These are phyloP conservation scores for Acmispon strigosus DNA, from an alignment of 306 rosid genomes.

Conservation along the genomic window DNA sequence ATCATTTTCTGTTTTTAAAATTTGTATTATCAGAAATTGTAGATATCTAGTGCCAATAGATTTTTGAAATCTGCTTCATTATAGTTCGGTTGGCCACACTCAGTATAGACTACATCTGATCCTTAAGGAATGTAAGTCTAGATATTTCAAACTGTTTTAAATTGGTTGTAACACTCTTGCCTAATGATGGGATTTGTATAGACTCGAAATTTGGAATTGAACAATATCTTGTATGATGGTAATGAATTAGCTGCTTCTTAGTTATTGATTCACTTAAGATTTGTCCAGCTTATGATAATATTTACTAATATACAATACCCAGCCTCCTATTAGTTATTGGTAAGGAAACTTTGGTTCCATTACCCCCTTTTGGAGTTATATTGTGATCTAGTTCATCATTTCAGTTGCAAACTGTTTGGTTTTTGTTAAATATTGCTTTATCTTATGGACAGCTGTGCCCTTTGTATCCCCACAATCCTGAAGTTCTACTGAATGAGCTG, in stretches of 20 bases:
- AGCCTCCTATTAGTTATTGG: neutral
- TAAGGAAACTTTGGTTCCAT: neutral
- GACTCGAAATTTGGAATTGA: neutral
- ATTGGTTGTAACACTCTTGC: slow-evolving; percentile 2
- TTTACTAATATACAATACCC: neutral
- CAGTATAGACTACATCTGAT: neutral
- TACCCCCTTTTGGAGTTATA: neutral
- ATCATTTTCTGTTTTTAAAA: neutral
- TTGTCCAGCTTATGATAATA: neutral
- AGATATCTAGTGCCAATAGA: neutral
- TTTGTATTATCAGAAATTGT: neutral
- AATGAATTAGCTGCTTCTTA: neutral
- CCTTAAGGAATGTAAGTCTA: neutral
- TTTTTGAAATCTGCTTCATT: neutral
- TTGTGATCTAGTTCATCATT: slow-evolving; percentile 3
- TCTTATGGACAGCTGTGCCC: slow-evolving; percentile 74
- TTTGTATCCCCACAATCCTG: slow-evolving; percentile 94
- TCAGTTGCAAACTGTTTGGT: neutral
- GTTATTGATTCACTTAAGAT: slow-evolving; percentile 10
- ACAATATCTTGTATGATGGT: neutral
- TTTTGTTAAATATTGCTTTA: slow-evolving; percentile 22
- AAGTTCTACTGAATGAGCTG: slow-evolving; percentile 78
- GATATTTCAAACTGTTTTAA: neutral
- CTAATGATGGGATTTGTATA: neutral
- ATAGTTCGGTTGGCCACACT: neutral